Evolutionary conservation across 345 rosid genomes (phyloP), one percentile per base, ranked within the genome.

Genomic region (Hypericum androsaemum): DNA sequence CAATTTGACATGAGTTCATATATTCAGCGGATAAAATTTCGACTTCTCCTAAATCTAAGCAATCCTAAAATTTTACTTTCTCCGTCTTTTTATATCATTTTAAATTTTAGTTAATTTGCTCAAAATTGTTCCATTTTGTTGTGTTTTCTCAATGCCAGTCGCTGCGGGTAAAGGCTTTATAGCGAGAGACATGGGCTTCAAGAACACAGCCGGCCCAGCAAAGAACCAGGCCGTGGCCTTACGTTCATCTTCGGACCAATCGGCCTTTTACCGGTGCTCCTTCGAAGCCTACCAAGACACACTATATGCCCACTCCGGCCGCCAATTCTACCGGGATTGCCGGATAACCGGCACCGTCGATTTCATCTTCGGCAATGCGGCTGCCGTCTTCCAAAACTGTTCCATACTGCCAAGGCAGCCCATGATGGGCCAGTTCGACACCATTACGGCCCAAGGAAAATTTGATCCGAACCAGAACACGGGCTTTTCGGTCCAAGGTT

Each of bases 301-400:
- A 0, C 62, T 89, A 0, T 89, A 79, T 40, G 87, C 97, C 2
- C 70, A 66, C 1, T 76, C 80, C 0, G 67, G 79, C 7, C 87
- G 95, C 6, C 97, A 88, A 37, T 88, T 88, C 74, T 88, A 88
- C 52, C 64, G 87, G 17, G 95, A 88, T 57, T 81, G 85, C 40
- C 89, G 81, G 68, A 81, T 89, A 28, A 71, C 68, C 6, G 92
- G 95, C 56, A 81, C 95, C 0, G 14, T 84, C 6, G 96, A 88
- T 63, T 88, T 84, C 57, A 84, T 88, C 43, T 88, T 88, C 16
- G 96, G 97, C 2, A 83, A 85, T 40, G 92, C 97, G 0, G 89
- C 80, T 0, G 97, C 95, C 0, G 85, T 88, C 10, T 88, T 88
- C 64, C 97, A 89, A 43, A 78, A 64, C 44, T 86, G 95, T 64